Conservation (phyloP, 495 filamentous ascomycete species). For the Astrothelium subdiscretum region DNA sequence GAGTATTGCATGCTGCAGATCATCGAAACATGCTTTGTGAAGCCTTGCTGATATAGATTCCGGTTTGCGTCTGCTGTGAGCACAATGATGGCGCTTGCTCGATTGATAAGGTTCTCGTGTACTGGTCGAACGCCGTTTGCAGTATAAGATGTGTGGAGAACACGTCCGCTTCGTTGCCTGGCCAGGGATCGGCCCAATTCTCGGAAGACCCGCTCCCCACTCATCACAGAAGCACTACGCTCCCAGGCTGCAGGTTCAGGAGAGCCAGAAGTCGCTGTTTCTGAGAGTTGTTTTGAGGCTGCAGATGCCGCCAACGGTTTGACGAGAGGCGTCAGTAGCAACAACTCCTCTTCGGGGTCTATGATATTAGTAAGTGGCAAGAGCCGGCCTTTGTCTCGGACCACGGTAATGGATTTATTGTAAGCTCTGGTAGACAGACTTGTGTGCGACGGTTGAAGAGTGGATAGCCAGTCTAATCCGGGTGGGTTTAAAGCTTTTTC, state of each 20-base stretch:
- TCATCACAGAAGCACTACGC: constrained; percentile 58
- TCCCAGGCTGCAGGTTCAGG: constrained; percentile 48
- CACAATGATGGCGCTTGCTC: constrained; percentile 74
- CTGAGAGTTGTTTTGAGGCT: constrained; percentile 43
- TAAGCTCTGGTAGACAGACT: constrained; percentile 71
- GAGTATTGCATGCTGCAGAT: constrained; percentile 66
- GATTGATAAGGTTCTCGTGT: constrained; percentile 79
- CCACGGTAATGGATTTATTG: constrained; percentile 73
- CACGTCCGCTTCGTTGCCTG: constrained; percentile 65
- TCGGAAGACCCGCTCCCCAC: constrained; percentile 76
- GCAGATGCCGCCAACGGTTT: constrained; percentile 79
- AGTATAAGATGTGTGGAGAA: constrained; percentile 85
- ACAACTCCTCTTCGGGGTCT: constrained; percentile 69
- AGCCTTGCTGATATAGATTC: constrained; percentile 81
- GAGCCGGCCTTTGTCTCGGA: constrained; percentile 67
- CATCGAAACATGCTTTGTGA: constrained; percentile 88
- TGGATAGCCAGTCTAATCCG: constrained; percentile 58
- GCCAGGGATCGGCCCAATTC: constrained; percentile 73
- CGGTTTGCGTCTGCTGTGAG: constrained; percentile 83
- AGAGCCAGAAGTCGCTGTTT: constrained; percentile 30
- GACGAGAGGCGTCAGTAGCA: constrained; percentile 72
- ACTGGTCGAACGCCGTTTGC: constrained; percentile 79
- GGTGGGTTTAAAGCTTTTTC: constrained; percentile 69
- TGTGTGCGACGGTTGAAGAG: constrained; percentile 67
- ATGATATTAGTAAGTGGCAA: constrained; percentile 67